Evolutionary conservation across 2,329 filamentous ascomycete species (phyloP).

Genomic region (Xylariaceae sp.): DNA sequence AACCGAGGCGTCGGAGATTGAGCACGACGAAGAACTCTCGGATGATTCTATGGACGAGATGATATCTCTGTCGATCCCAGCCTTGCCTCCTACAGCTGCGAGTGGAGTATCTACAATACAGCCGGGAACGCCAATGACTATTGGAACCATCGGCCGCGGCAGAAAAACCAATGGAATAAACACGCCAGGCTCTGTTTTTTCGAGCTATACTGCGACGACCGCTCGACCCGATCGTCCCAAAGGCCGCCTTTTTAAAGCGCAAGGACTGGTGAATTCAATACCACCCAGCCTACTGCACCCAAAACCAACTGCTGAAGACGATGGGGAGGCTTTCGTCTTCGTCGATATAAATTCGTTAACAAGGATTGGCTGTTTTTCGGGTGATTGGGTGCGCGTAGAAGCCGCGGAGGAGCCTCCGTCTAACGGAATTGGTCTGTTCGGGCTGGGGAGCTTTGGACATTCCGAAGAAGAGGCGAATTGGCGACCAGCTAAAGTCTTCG

Average conservation of each 20-base stretch:
- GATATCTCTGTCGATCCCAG: constrained; percentile 82
- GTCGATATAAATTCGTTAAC: constrained; percentile 84
- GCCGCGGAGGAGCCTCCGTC: constrained; percentile 68
- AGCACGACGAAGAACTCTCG: constrained; percentile 73
- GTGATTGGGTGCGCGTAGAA: constrained; percentile 91
- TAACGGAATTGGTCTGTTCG: constrained; percentile 65
- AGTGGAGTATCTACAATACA: constrained; percentile 79
- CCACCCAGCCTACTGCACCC: constrained; percentile 80
- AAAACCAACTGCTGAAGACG: constrained; percentile 71
- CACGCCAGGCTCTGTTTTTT: constrained; percentile 86
- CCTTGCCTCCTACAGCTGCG: constrained; percentile 71
- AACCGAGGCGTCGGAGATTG: constrained; percentile 59
- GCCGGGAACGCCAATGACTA: constrained; percentile 75
- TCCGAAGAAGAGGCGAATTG: constrained; percentile 63
- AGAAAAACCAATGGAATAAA: constrained; percentile 67
- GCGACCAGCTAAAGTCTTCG: constrained; percentile 86
- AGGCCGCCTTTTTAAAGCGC: constrained; percentile 80
- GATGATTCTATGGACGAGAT: constrained; percentile 92
- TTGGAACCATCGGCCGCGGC: constrained; percentile 66
- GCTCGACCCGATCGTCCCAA: constrained; percentile 68
- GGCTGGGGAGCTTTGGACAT: constrained; percentile 65
- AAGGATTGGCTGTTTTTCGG: constrained; percentile 93
- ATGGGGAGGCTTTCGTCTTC: constrained; percentile 86
- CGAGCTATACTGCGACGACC: constrained; percentile 81
- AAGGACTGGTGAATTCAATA: constrained; percentile 70